Base-by-base conservation (phyloP, 345 rosid genomes). In the Erysimum cheiranthoides region DNA sequence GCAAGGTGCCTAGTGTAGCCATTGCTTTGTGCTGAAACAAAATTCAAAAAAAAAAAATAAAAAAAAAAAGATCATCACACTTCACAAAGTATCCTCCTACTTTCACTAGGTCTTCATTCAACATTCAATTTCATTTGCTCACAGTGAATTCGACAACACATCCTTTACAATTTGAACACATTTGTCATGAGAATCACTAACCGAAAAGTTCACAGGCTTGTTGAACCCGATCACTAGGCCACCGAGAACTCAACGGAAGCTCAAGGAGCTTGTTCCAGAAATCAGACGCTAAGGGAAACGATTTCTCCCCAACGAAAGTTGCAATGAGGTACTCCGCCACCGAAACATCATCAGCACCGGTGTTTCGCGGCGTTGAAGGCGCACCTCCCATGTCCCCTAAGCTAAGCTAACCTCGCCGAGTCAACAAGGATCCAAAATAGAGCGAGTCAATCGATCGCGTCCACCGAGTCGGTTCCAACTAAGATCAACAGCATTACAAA, bases 211-310 rank as follows among this genome's bases (percentile, higher is more conserved):
- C 78, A 74, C 90, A 89, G 52, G 98, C 99, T 51, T 89, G 87
- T 28, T 43, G 76, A 66, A 90, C 89, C 1, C 92, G 94, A 59
- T 84, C 79, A 50, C 78, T 58, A 5, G 90, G 87, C 97, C 98
- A 95, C 32, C 76, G 88, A 42, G 89, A 88, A 73, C 84, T 84
- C 79, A 79, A 78, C 38, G 97, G 99, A 69, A 95, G 90, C 79
- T 88, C 90, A 16, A 95, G 87, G 9, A 95, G 96, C 77, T 90
- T 92, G 81, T 87, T 88, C 99, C 99, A 95, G 86, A 89, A 89
- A 84, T 95, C 97, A 18, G 98, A 95, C 32, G 80, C 81, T 61
- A 95, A 72, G 0, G 98, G 96, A 68, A 92, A 87, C 59, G 97
- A 88, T 80, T 92, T 91, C 82, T 89, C 96, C n/a, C 98, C 99